A percentile compares a stretch with the other conserved stretches of the same genome.
These are phyloP conservation scores for Fusarium abutilonis DNA, from an alignment of 2,329 filamentous ascomycete genomes.

Conservation along the genomic window DNA sequence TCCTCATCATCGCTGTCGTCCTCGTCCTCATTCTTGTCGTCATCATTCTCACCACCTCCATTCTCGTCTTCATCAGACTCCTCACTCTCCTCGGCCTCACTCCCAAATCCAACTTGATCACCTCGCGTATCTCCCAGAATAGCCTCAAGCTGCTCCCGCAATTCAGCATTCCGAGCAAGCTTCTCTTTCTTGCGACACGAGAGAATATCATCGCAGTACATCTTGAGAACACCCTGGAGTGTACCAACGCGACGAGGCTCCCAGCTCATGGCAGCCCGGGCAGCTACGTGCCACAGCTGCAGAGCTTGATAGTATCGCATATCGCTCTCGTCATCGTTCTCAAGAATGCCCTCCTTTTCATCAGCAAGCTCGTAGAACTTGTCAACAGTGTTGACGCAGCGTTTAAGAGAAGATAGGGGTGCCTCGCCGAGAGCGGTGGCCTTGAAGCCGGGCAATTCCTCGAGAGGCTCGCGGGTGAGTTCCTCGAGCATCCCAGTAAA, in stretches of 20 bases:
- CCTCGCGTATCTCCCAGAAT: constrained; percentile 25
- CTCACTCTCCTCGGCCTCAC: constrained; percentile 6
- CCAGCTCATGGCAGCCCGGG: constrained; percentile 29
- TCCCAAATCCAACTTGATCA: constrained; percentile 1
- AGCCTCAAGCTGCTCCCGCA: constrained; percentile 15
- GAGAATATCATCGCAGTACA: constrained; percentile 29
- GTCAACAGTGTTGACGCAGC: constrained; percentile 28
- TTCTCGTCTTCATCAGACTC: background rate
- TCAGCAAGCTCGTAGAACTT: constrained; percentile 16
- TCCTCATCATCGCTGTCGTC: constrained; percentile 2
- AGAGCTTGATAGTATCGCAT: constrained; percentile 19
- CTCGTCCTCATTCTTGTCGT: background rate
- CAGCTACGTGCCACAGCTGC: constrained; percentile 35
- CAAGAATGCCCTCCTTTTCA: constrained; percentile 5
- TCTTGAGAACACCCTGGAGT: constrained; percentile 6
- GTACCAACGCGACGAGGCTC: constrained; percentile 6
- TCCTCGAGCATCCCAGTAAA: constrained; percentile 22
- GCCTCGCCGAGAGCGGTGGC: constrained; percentile 9
- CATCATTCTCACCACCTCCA: background rate
- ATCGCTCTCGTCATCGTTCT: constrained; percentile 1
- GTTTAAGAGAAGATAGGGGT: constrained; percentile 8
- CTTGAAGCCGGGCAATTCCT: constrained; percentile 15
- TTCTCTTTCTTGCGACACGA: constrained; percentile 11
- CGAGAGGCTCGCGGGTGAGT: constrained; percentile 6
- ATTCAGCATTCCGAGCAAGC: constrained; percentile 7